Evolutionary conservation across 106 monocot species (phyloP).

Genomic region (Dioscorea zingiberensis): DNA sequence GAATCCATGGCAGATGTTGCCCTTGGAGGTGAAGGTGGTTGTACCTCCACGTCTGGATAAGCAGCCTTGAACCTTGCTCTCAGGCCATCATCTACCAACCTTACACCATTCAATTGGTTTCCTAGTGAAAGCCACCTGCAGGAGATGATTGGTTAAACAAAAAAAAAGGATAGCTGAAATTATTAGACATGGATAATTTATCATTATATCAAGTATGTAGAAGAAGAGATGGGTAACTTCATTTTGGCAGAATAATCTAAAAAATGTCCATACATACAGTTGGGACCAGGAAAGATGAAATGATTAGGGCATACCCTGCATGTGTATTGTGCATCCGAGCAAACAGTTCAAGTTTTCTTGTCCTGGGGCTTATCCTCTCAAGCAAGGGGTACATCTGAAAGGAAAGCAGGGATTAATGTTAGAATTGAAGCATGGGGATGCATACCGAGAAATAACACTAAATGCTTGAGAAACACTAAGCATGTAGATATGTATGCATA

Average conservation of each 20-base stretch:
- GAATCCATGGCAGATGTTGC: conserved; percentile 34
- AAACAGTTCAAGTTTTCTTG: conserved; percentile 95
- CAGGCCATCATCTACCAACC: conserved; percentile 92
- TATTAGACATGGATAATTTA: no score
- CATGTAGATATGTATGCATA: no score
- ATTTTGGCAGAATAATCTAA: no score
- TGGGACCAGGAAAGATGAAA: not conserved
- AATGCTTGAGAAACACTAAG: no score
- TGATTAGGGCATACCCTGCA: conserved; percentile 57
- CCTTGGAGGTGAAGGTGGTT: conserved; percentile 83
- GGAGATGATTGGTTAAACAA: not conserved
- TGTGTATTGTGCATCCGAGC: conserved; percentile 99
- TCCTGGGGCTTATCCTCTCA: conserved; percentile 98
- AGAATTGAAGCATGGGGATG: no score
- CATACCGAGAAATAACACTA: no score
- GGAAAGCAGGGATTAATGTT: not conserved
- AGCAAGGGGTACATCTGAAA: conserved; percentile 93
- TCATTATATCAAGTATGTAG: no score
- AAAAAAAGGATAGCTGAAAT: not conserved
- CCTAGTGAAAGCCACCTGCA: conserved; percentile 96
- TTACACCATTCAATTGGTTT: conserved; percentile 84
- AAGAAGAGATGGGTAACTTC: no score
- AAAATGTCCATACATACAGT: no score
- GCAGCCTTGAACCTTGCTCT: conserved; percentile 95
- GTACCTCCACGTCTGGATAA: conserved; percentile 91